A percentile compares a stretch with the other conserved stretches of the same genome.
Conservation (phyloP, 176 grass and related monocot species). For the Carex myosuroides region DNA sequence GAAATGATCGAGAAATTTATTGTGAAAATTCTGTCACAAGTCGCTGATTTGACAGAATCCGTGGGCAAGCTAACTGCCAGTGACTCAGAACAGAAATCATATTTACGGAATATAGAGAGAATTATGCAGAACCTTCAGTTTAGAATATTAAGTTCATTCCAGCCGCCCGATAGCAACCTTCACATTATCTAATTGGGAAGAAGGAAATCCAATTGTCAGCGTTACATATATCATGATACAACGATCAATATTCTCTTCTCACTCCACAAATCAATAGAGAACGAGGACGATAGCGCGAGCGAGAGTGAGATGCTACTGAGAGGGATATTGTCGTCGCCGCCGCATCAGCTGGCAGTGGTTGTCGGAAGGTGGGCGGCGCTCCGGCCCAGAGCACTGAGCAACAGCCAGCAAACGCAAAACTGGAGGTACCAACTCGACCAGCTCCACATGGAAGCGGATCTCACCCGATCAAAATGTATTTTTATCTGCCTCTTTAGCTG, state of each 20-base stretch:
- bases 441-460: conserved; percentile 65
- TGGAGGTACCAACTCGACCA: conserved; percentile 70
- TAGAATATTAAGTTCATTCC: not conserved
- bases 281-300: not conserved
- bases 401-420: conserved; percentile 13
- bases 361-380: not conserved
- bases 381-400: not conserved
- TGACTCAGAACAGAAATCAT: not conserved
- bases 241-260: not conserved
- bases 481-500: not conserved
- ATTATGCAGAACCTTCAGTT: not conserved
- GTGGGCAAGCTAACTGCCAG: not conserved
- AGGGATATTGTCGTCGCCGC: conserved; percentile 15
- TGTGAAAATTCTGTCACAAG: not conserved
- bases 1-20: not conserved
- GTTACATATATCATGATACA: not conserved
- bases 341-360: not conserved
- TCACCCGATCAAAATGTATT: conserved; percentile 70
- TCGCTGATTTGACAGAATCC: too few relatives aligned
- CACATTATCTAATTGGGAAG: not conserved
- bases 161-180: not conserved
- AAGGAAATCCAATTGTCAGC: not conserved
- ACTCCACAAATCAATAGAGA: not conserved
- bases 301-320: conserved; percentile 26
- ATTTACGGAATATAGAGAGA: not conserved